Evolutionary conservation across 2,329 filamentous ascomycete genomes (phyloP).

Genomic region (Arthrobotrys musiformis): DNA sequence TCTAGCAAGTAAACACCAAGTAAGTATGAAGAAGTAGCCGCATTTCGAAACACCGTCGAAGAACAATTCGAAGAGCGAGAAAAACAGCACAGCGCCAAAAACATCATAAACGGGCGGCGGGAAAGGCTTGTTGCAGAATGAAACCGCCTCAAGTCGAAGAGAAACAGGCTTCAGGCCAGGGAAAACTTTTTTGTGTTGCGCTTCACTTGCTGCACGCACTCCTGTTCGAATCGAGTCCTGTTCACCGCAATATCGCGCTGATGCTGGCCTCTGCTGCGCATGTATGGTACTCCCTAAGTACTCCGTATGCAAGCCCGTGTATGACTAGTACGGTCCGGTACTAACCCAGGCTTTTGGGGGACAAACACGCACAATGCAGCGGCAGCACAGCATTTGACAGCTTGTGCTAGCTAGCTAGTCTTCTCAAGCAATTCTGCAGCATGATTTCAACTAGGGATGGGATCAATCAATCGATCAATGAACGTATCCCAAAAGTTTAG

Average conservation of each 20-base stretch:
- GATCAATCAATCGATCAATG: background rate
- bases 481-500: slow-evolving; percentile 20
- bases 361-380: too few relatives aligned
- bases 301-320: slow-evolving; percentile 40
- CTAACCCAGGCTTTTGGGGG: background rate
- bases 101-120: slow-evolving; percentile 24
- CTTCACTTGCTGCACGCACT: background rate
- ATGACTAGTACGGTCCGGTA: slow-evolving; percentile 7
- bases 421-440: background rate
- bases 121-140: slow-evolving; percentile 51
- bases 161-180: slow-evolving; percentile 33
- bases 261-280: too few relatives aligned
- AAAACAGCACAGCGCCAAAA: background rate
- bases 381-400: slow-evolving; percentile 25
- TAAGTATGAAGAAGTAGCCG: slow-evolving; percentile 41
- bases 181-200: slow-evolving; percentile 15
- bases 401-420: slow-evolving; percentile 2
- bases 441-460: background rate
- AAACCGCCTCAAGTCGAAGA: slow-evolving; percentile 48
- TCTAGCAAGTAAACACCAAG: background rate
- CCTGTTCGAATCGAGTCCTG: background rate
- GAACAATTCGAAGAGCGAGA: background rate
- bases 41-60: slow-evolving; percentile 18
- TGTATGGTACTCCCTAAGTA: slow-evolving; percentile 13
- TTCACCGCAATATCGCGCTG: background rate